Conservation (phyloP, 2,329 filamentous ascomycete species). For the Alternaria viburni region DNA sequence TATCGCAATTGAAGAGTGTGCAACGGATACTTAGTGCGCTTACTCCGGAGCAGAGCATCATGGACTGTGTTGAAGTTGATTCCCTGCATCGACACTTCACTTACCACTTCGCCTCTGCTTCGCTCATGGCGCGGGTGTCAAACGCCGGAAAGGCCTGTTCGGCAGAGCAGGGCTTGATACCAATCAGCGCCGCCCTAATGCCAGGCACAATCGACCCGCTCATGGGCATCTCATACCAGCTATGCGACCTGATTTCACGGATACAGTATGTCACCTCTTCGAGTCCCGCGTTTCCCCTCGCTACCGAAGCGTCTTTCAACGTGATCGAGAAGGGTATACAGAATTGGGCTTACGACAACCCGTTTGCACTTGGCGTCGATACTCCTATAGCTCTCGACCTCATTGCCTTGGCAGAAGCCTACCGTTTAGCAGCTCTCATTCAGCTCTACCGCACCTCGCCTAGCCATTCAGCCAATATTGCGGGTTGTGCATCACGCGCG, state of each 20-base stretch:
- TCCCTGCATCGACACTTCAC: slow-evolving; percentile 46
- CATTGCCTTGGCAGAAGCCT: slow-evolving; percentile 44
- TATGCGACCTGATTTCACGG: slow-evolving; percentile 42
- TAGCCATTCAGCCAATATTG: slow-evolving; percentile 30
- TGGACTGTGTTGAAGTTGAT: slow-evolving; percentile 40
- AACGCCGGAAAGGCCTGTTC: slow-evolving; percentile 18
- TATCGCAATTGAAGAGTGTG: slow-evolving; percentile 44
- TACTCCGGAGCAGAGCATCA: slow-evolving; percentile 29
- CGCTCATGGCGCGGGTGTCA: slow-evolving; percentile 42
- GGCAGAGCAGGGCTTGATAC: slow-evolving; percentile 27
- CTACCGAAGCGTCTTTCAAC: slow-evolving; percentile 42
- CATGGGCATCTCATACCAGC: slow-evolving; percentile 45
- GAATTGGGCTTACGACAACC: slow-evolving; percentile 43
- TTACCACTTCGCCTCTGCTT: slow-evolving; percentile 46
- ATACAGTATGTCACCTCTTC: slow-evolving; percentile 43
- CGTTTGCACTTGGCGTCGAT: slow-evolving; percentile 38
- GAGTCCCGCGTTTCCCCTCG: slow-evolving; percentile 41
- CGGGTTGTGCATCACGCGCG: slow-evolving; percentile 37
- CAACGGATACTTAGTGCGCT: slow-evolving; percentile 38
- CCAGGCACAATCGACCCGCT: slow-evolving; percentile 43
- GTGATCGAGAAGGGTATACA: slow-evolving; percentile 41
- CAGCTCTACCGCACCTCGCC: slow-evolving; percentile 43
- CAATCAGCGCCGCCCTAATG: slow-evolving; percentile 23
- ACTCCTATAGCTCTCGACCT: slow-evolving; percentile 42
- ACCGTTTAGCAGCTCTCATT: slow-evolving; percentile 44